Base-by-base conservation (phyloP, 805 yeast species). In the Wickerhamomyces bisporus region DNA sequence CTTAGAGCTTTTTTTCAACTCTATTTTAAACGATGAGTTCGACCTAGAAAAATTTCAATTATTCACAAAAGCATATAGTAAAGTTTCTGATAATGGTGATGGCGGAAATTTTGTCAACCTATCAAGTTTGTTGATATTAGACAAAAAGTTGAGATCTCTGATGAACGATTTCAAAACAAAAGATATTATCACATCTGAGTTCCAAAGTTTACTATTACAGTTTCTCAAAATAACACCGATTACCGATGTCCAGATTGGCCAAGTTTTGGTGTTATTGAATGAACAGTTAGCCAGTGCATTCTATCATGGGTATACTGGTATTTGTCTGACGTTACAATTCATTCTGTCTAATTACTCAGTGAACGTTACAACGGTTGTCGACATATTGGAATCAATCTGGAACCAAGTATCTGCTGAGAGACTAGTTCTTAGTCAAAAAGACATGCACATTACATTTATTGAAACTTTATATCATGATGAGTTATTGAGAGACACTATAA, bases 371-470 rank as follows among this genome's bases (percentile, higher is more conserved):
- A 38, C 42, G 4, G 40, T 73, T 16, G 53, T 65, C 13, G 60
- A 56, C 3, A 58, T 68, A 14, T 41, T 75, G 30, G 49, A 58
- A 2, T 51, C 58, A 0, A 64, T 83, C 15, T 86, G 95, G 93
- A 61, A 60, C 4, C 71, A 68, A 17, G 52, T 86, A 18, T 68
- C 68, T 14, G 66, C 70, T 1, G 80, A 78, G 10, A 65, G 94
- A 34, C 61, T 87, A 27, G 73, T 80, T 21, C 62, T 85, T 29
- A 73, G 74, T 31, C 93, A 86, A 45, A 74, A 77, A 36, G 68
- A 68, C 12, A 64, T 86, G 33, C 96, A 88, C 48, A 53, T 73
- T 12, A 41, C 52, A 0, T 65, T 83, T 21, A 76, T 87, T 18
- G 61, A 71, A n/a, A 53, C 77, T 0, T 32, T 79, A 7, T 68